These are phyloP conservation scores for Alectoria sarmentosa DNA, from an alignment of 495 filamentous ascomycete genomes.

Conservation along the genomic window DNA sequence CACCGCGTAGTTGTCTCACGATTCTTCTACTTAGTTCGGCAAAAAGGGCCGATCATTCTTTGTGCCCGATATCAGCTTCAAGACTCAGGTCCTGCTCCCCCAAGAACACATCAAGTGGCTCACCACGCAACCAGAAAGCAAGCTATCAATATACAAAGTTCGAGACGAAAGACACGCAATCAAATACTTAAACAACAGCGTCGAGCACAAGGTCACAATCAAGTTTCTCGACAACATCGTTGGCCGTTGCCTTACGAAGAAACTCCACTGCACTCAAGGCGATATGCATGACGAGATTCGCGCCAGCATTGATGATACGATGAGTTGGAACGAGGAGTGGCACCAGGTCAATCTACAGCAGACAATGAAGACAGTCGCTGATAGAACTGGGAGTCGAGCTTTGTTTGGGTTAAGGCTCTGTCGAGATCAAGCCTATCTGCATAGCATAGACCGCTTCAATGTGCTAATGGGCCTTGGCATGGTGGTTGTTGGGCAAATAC, in stretches of 20 bases:
- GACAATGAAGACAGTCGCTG: not conserved
- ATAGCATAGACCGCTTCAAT: not conserved
- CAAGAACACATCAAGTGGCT: constrained; percentile 12
- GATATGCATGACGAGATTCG: constrained; percentile 6
- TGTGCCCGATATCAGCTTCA: constrained; percentile 4
- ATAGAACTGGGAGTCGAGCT: not conserved
- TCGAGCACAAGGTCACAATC: constrained; percentile 1
- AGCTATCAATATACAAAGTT: not conserved
- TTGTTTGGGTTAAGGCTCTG: constrained; percentile 5
- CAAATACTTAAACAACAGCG: not conserved
- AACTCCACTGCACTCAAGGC: not conserved
- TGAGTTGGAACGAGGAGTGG: constrained; percentile 7
- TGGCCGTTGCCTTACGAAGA: constrained; percentile 5
- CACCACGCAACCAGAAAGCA: constrained; percentile 1
- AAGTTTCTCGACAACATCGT: constrained; percentile 4
- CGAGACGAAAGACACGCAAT: constrained; percentile 3
- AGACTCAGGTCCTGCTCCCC: constrained; percentile 3
- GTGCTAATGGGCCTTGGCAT: not conserved
- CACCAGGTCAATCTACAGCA: constrained; percentile 2
- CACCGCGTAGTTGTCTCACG: too few species aligned
- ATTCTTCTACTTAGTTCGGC: not conserved
- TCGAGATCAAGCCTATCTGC: not conserved
- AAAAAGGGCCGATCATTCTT: not conserved
- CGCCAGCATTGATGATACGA: constrained; percentile 10
- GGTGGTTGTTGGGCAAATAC: constrained; percentile 1